Conservation (phyloP, 495 filamentous ascomycete species). For the Podospora sp. region DNA sequence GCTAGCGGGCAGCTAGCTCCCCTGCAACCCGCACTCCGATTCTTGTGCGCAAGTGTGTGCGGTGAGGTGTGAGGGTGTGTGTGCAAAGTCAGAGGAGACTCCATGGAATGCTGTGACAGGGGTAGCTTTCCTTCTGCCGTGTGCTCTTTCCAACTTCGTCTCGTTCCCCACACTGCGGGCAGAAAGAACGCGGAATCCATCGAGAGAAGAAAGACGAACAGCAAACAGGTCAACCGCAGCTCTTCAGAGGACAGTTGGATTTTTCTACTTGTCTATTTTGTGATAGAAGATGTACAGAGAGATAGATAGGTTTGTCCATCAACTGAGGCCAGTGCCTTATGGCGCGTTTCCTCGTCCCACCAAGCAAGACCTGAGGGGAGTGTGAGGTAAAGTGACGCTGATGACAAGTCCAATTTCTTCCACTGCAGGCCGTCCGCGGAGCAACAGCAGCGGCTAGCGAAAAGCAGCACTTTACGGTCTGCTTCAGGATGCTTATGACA, state of each 20-base stretch:
- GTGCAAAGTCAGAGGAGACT: not conserved
- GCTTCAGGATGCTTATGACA: constrained; percentile 6
- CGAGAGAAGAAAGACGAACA: not conserved
- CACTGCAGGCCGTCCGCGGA: not conserved
- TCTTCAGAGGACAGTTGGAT: not conserved
- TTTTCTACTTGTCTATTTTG: not conserved
- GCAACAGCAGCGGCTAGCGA: constrained; percentile 6
- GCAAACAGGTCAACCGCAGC: too few relatives aligned
- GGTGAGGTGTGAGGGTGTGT: constrained; percentile 16
- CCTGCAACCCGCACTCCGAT: constrained; percentile 29
- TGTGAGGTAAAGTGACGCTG: too few relatives aligned
- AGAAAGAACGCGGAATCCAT: not conserved
- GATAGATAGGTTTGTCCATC: too few relatives aligned
- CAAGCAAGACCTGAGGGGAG: too few relatives aligned
- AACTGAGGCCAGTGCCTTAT: too few relatives aligned
- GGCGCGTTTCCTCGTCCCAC: too few relatives aligned
- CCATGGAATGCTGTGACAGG: constrained; percentile 1
- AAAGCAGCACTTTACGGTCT: not conserved
- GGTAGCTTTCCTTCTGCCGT: constrained; percentile 10
- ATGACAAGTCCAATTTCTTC: not conserved
- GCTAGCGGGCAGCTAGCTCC: constrained; percentile 34
- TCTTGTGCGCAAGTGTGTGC: constrained; percentile 21
- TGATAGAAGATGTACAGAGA: too few relatives aligned
- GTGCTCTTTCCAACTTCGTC: not conserved
- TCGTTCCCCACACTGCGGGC: constrained; percentile 26